phyloP scores from a whole-genome alignment of 1,284 basidiomycete species.

The Malassezia globosa region DNA sequence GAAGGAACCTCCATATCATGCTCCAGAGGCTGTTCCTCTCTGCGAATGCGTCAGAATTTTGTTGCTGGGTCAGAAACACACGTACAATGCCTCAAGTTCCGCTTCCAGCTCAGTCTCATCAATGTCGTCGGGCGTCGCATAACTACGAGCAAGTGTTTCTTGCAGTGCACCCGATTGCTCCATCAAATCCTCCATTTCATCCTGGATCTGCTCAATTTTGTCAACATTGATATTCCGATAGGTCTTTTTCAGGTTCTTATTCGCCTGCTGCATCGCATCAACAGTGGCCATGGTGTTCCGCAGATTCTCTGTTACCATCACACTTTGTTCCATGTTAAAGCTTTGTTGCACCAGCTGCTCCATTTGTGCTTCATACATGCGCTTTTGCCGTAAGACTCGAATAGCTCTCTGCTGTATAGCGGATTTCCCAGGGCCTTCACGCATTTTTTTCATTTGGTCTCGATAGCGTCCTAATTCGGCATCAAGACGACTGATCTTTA shows the following conservation, averaged over 20 bases:
- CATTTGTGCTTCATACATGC: constrained; percentile 87
- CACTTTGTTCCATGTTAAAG: constrained; percentile 97
- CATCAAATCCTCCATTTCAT: constrained; percentile 91
- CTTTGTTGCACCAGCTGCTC: constrained; percentile 84
- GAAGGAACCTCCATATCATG: constrained; percentile 57
- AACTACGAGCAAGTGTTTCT: constrained; percentile 80
- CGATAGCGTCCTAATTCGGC: constrained; percentile 84
- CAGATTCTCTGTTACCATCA: constrained; percentile 89
- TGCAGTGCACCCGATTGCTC: constrained; percentile 98
- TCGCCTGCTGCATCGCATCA: constrained; percentile 92
- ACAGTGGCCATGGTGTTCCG: constrained; percentile 99
- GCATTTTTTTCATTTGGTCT: constrained; percentile 88
- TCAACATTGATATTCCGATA: constrained; percentile 96
- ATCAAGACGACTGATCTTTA: constrained; percentile 93
- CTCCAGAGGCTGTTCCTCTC: constrained; percentile 62
- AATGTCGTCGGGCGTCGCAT: constrained; percentile 91
- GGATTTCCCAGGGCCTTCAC: constrained; percentile 86
- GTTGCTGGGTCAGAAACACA: background rate
- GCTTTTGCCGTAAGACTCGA: constrained; percentile 85
- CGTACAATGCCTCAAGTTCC: constrained; percentile 51
- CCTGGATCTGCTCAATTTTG: constrained; percentile 66
- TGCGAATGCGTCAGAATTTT: constrained; percentile 17
- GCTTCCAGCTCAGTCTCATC: constrained; percentile 96
- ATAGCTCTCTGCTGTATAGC: constrained; percentile 93
- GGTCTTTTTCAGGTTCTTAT: constrained; percentile 91